These are phyloP conservation scores for Clonostachys solani DNA, from an alignment of 2,329 filamentous ascomycete species.

Conservation along the genomic window DNA sequence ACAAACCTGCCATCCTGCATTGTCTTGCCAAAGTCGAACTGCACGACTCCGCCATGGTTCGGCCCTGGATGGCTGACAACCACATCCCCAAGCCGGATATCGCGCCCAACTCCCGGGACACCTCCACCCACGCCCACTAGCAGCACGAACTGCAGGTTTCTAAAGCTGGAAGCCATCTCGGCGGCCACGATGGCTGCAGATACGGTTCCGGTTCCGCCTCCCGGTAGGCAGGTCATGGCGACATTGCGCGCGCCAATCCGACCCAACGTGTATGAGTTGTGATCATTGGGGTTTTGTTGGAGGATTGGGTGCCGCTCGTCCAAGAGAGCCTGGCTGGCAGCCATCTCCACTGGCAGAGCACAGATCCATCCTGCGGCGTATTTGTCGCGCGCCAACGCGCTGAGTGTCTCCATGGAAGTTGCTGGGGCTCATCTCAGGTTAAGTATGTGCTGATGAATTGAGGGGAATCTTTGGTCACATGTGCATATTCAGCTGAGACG, in stretches of 20 bases:
- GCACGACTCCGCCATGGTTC: constrained; percentile 6
- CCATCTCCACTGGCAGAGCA: background rate
- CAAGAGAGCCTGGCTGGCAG: background rate
- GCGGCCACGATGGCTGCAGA: constrained; percentile 20
- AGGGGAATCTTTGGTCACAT: too few species aligned
- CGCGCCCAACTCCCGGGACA: constrained; percentile 10
- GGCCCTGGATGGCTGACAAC: constrained; percentile 17
- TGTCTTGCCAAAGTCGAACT: constrained; percentile 11
- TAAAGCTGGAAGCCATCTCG: constrained; percentile 24
- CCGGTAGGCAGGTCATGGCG: constrained; percentile 21
- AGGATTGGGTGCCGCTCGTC: background rate
- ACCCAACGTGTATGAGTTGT: constrained; percentile 18
- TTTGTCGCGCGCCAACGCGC: background rate
- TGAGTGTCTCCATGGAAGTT: too few species aligned
- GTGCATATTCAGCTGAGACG: too few species aligned
- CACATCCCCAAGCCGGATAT: constrained; percentile 32
- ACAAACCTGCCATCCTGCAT: background rate
- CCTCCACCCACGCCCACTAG: constrained; percentile 14
- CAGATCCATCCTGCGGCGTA: background rate
- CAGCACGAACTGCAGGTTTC: constrained; percentile 12
- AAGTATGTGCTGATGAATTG: too few species aligned
- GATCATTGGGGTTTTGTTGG: background rate
- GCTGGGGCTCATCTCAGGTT: too few species aligned
- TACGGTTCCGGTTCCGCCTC: constrained; percentile 14
- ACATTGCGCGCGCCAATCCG: constrained; percentile 21